Conservation (phyloP, 805 yeast species). For the Ogataea saltuana region DNA sequence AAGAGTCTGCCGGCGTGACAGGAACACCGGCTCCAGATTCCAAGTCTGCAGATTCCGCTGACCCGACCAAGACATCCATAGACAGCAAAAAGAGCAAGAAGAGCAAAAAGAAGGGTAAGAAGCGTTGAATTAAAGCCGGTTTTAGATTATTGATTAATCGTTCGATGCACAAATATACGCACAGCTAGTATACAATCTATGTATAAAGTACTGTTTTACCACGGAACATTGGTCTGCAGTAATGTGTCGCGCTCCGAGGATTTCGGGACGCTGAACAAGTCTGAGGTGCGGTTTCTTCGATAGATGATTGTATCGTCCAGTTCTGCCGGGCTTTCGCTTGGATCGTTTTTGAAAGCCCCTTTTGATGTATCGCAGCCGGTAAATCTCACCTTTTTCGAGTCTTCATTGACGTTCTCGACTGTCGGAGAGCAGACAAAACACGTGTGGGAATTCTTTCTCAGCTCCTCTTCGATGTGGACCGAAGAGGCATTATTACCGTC, state of each 20-base stretch:
- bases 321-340: too few species aligned
- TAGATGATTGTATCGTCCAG: constrained; percentile 18
- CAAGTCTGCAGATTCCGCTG: neutral
- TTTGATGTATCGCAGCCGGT: neutral
- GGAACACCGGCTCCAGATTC: constrained; percentile 11
- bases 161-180: neutral
- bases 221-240: constrained; percentile 11
- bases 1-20: constrained; percentile 6
- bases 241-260: too few species aligned
- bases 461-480: neutral
- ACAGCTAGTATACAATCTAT: constrained; percentile 6
- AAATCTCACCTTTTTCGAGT: constrained; percentile 4
- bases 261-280: too few species aligned
- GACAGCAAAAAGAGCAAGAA: constrained; percentile 20
- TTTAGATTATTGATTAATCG: neutral
- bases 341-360: too few species aligned
- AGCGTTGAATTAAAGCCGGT: too few species aligned
- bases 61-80: neutral
- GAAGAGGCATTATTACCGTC: neutral
- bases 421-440: constrained; percentile 18
- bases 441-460: neutral
- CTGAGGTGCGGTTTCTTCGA: constrained; percentile 11
- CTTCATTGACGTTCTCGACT: neutral
- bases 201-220: constrained; percentile 12
- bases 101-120: constrained; percentile 28